Base-by-base conservation (phyloP, 805 yeast species). In the Kuraishia cidri region DNA sequence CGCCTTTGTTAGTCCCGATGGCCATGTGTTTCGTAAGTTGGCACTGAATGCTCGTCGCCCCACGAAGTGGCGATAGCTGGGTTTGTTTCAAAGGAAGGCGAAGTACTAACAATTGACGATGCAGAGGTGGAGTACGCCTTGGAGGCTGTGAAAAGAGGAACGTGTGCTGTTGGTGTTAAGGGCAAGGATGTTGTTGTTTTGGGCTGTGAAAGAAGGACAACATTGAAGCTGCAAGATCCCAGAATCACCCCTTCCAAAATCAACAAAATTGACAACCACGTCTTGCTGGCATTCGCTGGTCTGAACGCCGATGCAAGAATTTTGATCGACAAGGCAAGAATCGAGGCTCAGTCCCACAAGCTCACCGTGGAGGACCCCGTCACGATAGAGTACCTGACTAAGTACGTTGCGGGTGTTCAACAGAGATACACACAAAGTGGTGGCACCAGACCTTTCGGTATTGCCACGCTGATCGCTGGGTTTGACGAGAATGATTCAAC, bases 1-100 rank as follows among this genome's bases (percentile, higher is more conserved):
- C n/a, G n/a, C n/a, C n/a, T n/a, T n/a, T n/a, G n/a, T n/a, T n/a
- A 82, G 92, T 59, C 98, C 98, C 44, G 98, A 90, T 64, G 98
- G 98, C 39, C 97, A 90, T 57, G 95, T 90, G 54, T 90, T 90
- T 69, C 98, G 79, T 73, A 69, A 39, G 79, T 69, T 29, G 12
- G 5, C 15, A 13, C 9, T 23, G 22, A 12, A 19, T 20, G 18
- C 4, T 12, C 17, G 5, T 26, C 11, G 23, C 9, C n/a, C n/a
- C n/a, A n/a, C n/a, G n/a, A n/a, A n/a, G n/a, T n/a, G n/a, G n/a
- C n/a, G n/a, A n/a, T n/a, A n/a, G n/a, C n/a, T n/a, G n/a, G n/a
- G n/a, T n/a, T n/a, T n/a, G n/a, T n/a, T n/a, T n/a, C n/a, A n/a
- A n/a, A 20, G 7, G 9, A 20, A 10, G 23, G 23, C 10, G 23